Conservation (phyloP, 164 flowering plant species). For the Cinnamomum chago region DNA sequence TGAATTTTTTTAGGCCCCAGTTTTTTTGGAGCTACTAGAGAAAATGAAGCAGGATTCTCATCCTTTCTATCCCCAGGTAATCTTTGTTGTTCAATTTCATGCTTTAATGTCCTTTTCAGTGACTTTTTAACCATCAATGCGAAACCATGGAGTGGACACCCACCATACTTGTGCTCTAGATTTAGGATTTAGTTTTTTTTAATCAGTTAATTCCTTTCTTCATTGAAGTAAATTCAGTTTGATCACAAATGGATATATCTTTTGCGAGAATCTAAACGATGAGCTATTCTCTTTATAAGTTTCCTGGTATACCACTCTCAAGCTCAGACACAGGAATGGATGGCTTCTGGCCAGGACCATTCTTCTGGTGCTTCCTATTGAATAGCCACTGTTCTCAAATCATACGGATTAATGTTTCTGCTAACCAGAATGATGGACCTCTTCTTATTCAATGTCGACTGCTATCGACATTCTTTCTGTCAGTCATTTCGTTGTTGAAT, state of each 20-base stretch:
- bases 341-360: neutral
- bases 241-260: neutral
- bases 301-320: neutral
- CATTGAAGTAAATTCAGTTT: too few relatives aligned
- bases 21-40: constrained; percentile 61
- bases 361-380: neutral
- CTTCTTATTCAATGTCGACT: neutral
- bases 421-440: neutral
- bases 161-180: neutral
- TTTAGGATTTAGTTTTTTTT: neutral
- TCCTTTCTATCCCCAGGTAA: constrained; percentile 76
- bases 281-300: neutral
- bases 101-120: neutral
- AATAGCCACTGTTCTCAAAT: neutral
- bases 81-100: neutral
- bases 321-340: neutral
- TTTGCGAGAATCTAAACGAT: neutral
- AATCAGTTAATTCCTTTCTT: too few relatives aligned
- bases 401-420: neutral
- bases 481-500: neutral
- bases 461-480: neutral
- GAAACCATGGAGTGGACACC: neutral
- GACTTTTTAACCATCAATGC: neutral
- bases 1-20: constrained; percentile 56
- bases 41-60: constrained; percentile 46